Evolutionary conservation across 805 yeast species (phyloP).

Genomic region (Candida parachauliodes): DNA sequence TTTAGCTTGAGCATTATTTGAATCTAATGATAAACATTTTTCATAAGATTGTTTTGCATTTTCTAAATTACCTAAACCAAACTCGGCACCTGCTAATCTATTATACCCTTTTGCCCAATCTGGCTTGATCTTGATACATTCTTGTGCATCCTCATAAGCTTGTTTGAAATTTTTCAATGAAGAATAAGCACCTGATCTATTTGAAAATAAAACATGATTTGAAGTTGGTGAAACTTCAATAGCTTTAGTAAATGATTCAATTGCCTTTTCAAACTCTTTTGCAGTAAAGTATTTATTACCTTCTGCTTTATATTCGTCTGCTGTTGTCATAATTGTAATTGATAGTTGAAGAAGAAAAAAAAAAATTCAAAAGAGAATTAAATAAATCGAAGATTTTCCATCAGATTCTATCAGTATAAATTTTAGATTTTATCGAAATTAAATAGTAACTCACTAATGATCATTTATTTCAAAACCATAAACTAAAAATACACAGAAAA

Average conservation of each 20-base stretch:
- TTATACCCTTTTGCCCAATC: constrained; percentile 95
- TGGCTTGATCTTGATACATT: constrained; percentile 76
- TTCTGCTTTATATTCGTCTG: constrained; percentile 80
- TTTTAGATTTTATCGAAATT: too few species aligned
- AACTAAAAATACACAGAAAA: background rate
- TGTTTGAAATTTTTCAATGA: constrained; percentile 67
- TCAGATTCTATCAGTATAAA: too few species aligned
- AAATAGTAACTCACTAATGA: background rate
- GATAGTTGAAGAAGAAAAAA: background rate
- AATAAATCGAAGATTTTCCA: constrained; percentile 1
- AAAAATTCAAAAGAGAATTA: background rate
- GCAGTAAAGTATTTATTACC: constrained; percentile 92
- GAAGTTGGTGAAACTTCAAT: constrained; percentile 78
- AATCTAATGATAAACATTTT: constrained; percentile 78
- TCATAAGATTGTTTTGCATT: constrained; percentile 69
- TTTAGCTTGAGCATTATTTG: constrained; percentile 79
- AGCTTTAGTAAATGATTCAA: constrained; percentile 78
- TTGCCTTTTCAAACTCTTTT: constrained; percentile 78
- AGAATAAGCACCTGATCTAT: constrained; percentile 89
- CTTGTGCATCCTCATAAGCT: constrained; percentile 82
- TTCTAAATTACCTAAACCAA: constrained; percentile 78
- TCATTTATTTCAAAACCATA: background rate
- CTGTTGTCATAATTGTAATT: constrained; percentile 52
- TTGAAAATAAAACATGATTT: constrained; percentile 89
- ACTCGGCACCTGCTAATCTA: constrained; percentile 89